Percentiles rank a stretch among this genome's conserved stretches.
These are phyloP conservation scores for Sarocladiaceae sp. DNA, from an alignment of 2,329 filamentous ascomycete genomes.

Conservation along the genomic window DNA sequence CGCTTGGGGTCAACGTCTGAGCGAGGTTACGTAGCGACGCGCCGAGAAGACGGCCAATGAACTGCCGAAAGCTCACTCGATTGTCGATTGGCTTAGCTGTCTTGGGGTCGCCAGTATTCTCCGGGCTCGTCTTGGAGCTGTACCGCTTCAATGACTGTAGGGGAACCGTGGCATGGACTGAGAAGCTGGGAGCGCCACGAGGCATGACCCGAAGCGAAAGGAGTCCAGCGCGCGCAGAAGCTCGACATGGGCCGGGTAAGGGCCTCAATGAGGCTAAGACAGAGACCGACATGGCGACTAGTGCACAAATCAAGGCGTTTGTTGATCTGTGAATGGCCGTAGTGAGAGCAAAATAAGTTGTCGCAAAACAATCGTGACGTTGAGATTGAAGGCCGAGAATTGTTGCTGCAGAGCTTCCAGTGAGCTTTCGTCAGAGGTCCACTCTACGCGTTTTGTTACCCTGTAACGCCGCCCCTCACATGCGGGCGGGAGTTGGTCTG, in stretches of 20 bases:
- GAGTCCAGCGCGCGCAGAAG: slow-evolving; percentile 21
- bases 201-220: slow-evolving; percentile 24
- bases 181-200: slow-evolving; percentile 21
- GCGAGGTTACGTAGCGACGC: slow-evolving; percentile 28
- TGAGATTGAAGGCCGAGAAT: no score
- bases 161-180: slow-evolving; percentile 23
- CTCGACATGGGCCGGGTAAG: slow-evolving; percentile 22
- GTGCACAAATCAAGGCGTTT: no score
- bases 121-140: slow-evolving; percentile 10
- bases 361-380: no score
- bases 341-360: no score
- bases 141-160: slow-evolving; percentile 14
- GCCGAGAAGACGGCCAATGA: slow-evolving; percentile 22
- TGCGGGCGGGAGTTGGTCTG: background rate
- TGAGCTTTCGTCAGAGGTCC: background rate
- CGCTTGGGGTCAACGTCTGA: slow-evolving; percentile 27
- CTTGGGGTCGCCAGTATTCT: slow-evolving; percentile 19
- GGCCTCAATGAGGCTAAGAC: slow-evolving; percentile 28
- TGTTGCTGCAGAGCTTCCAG: no score
- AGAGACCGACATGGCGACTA: slow-evolving; percentile 28
- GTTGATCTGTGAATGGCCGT: no score
- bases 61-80: slow-evolving; percentile 25
- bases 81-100: slow-evolving; percentile 15
- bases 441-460: background rate
- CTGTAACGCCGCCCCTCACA: background rate